Evolutionary conservation across 1,284 basidiomycete genomes (phyloP).

Genomic region (Waitea zeae): DNA sequence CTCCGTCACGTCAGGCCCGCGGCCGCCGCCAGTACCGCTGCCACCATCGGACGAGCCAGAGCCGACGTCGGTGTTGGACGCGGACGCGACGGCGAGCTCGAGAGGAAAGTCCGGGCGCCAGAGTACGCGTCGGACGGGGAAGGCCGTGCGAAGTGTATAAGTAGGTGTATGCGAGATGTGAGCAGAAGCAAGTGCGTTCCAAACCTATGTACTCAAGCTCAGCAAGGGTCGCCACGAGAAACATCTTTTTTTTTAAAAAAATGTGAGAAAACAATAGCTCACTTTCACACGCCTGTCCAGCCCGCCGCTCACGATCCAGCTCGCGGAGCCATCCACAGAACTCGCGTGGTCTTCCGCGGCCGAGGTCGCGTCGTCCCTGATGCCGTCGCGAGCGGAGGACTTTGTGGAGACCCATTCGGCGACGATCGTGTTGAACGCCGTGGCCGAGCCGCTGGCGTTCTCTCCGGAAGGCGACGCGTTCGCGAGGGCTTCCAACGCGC

Average conservation of each 20-base stretch:
- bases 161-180: conserved; percentile 43
- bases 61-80: conserved; percentile 45
- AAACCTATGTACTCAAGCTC: conserved; percentile 31
- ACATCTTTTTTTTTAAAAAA: too few species aligned
- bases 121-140: conserved; percentile 52
- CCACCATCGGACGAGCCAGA: too few species aligned
- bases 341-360: conserved; percentile 11
- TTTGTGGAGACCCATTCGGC: too few species aligned
- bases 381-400: background rate
- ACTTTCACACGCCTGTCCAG: conserved; percentile 50
- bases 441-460: too few species aligned
- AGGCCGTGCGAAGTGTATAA: conserved; percentile 63
- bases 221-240: conserved; percentile 4
- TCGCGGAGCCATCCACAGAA: too few species aligned
- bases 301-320: conserved; percentile 75
- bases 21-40: conserved; percentile 12
- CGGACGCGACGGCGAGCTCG: conserved; percentile 60
- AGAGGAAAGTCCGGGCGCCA: conserved; percentile 74
- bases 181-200: conserved; percentile 52
- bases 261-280: background rate
- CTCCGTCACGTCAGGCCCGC: too few species aligned
- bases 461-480: too few species aligned
- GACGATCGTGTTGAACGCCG: too few species aligned
- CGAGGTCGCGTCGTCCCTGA: conserved; percentile 4
- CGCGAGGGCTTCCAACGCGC: too few species aligned